phyloP scores from a whole-genome alignment of 2,329 filamentous ascomycete genomes.

The Diaporthe destruens region DNA sequence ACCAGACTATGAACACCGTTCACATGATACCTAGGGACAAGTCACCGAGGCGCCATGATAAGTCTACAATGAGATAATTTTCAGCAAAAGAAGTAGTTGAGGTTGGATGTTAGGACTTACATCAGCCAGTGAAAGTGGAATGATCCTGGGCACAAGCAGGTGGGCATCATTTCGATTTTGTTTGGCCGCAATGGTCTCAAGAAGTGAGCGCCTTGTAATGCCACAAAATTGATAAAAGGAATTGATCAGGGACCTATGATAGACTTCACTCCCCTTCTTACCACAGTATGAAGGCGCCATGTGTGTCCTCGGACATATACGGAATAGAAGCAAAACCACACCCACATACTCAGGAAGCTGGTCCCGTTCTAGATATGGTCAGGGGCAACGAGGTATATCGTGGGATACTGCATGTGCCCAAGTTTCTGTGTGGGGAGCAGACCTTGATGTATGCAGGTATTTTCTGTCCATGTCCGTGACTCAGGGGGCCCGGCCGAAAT shows the following conservation, averaged over 20 bases:
- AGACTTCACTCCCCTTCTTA: not conserved
- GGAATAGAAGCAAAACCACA: too few species aligned
- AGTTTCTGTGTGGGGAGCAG: not conserved
- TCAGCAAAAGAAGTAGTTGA: not conserved
- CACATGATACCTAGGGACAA: constrained; percentile 54
- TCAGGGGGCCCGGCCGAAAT: not conserved
- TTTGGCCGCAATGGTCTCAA: not conserved
- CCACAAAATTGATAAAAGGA: constrained; percentile 8
- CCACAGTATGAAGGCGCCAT: too few species aligned
- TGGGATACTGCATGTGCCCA: constrained; percentile 8
- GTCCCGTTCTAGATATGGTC: not conserved
- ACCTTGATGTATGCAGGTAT: not conserved
- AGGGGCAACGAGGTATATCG: not conserved
- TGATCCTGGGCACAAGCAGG: not conserved
- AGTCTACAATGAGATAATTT: constrained; percentile 42
- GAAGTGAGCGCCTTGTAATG: not conserved
- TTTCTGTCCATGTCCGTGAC: not conserved
- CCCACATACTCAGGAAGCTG: too few species aligned
- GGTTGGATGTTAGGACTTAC: not conserved
- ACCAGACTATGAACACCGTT: constrained; percentile 51
- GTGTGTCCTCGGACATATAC: too few species aligned
- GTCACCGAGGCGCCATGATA: constrained; percentile 49
- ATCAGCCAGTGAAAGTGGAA: constrained; percentile 8
- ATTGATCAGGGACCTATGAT: not conserved
- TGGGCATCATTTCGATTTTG: not conserved